Base-by-base conservation (phyloP, 495 filamentous ascomycete species). In the Lophium mytilinum region DNA sequence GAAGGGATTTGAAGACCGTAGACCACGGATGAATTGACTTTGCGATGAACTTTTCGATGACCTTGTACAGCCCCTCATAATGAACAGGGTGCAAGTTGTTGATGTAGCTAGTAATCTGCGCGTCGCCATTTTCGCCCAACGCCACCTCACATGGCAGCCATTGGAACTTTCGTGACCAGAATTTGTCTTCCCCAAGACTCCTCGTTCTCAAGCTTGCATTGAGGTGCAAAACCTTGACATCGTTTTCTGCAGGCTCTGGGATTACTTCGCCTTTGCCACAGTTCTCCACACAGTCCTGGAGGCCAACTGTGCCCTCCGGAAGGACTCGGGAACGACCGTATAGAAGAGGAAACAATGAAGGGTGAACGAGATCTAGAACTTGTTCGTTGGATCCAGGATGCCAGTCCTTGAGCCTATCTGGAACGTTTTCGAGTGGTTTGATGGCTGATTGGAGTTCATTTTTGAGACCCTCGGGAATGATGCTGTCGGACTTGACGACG, bases 11-110 rank as follows among this genome's bases (percentile, higher is more conserved):
- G 21, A 39, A 37, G 35, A 45, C 41, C n/a, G 14, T 66, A 49
- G 36, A 69, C 67, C 71, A 77, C n/a, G 73, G 68, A 0, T 70
- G 73, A 37, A 74, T 64, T 4, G 77, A 48, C 19, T 66, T 64
- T 14, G 72, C 71, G 43, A 78, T 72, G 1, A 72, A 37, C 7
- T 72, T 60, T 51, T 82, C 76, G n/a, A 76, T 70, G 19, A 72
- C 41, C 3, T 47, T 42, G 57, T 77, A 76, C n/a, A 75, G 50
- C 1, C 67, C 45, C 15, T 54, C 47, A 37, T 75, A 56, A 17
- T 65, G 66, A 11, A 53, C 43, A 0, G 77, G 79, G 53, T 76
- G 78, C 37, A 76, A 70, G 55, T 75, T 75, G 60, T 75, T 76
- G 64, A 76, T 76, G 61, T 77, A 82, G 55, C 63, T 73, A 6